Percentiles rank a stretch among this genome's conserved stretches.
Conservation (phyloP, 1,284 basidiomycete species). For the Hemileia vastatrix region DNA sequence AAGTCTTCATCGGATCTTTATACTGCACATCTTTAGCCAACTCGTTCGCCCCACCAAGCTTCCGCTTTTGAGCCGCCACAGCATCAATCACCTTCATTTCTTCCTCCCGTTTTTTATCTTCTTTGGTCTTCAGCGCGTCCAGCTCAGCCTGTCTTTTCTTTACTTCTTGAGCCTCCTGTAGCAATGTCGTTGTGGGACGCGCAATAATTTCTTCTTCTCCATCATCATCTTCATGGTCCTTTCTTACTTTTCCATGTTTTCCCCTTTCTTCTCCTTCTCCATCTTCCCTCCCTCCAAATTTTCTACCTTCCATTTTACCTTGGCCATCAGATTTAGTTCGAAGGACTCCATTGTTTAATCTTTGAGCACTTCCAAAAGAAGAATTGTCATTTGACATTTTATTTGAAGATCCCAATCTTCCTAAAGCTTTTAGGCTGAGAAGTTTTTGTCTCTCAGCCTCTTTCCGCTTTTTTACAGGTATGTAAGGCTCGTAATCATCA, state of each 20-base stretch:
- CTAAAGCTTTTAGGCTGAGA: slow-evolving; percentile 9
- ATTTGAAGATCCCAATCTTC: too few species aligned
- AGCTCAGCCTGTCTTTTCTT: slow-evolving; percentile 61
- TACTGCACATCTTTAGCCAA: slow-evolving; percentile 86
- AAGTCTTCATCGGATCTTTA: slow-evolving; percentile 68
- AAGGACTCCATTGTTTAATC: neutral
- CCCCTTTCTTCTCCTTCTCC: neutral
- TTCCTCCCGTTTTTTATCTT: slow-evolving; percentile 71
- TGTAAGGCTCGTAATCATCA: slow-evolving; percentile 22
- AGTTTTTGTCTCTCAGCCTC: slow-evolving; percentile 12
- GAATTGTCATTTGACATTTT: slow-evolving; percentile 1
- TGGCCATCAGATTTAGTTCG: too few species aligned
- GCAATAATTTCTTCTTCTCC: slow-evolving; percentile 2
- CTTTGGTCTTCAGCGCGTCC: slow-evolving; percentile 31
- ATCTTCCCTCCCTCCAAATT: neutral
- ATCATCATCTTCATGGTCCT: slow-evolving; percentile 9
- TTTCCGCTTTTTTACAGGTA: slow-evolving; percentile 17
- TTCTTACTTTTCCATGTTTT: neutral
- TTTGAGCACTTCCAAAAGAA: neutral
- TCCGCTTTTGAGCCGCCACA: slow-evolving; percentile 69
- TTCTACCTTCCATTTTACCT: too few species aligned
- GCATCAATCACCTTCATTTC: slow-evolving; percentile 85
- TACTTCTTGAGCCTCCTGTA: slow-evolving; percentile 86
- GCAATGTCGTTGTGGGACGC: slow-evolving; percentile 51
- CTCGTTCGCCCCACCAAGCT: slow-evolving; percentile 83